phyloP scores from a whole-genome alignment of 192 early-diverging fungal species.

The Backusella psychrophila region DNA sequence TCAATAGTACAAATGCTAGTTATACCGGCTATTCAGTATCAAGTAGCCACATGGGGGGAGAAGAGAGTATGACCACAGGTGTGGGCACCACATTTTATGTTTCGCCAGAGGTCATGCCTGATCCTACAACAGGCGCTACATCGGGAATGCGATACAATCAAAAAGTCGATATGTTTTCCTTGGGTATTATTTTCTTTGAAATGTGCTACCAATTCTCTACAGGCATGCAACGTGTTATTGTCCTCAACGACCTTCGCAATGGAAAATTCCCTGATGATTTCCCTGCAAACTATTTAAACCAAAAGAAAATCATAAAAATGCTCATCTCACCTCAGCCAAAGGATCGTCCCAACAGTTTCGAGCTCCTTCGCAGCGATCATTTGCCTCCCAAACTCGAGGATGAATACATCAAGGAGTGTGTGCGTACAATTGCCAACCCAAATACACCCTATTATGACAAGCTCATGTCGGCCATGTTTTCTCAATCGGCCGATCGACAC shows the following conservation, averaged over 20 bases:
- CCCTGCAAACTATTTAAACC: slow-evolving; percentile 59
- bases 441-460: slow-evolving; percentile 83
- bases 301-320: slow-evolving; percentile 67
- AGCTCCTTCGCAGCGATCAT: slow-evolving; percentile 77
- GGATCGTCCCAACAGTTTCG: slow-evolving; percentile 74
- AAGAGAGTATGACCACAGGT: slow-evolving; percentile 73
- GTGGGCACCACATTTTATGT: slow-evolving; percentile 93
- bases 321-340: slow-evolving; percentile 76
- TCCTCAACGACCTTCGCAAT: slow-evolving; percentile 64
- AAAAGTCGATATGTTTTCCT: slow-evolving; percentile 84
- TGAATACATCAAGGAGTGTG: slow-evolving; percentile 88
- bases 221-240: slow-evolving; percentile 73
- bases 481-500: slow-evolving; percentile 70
- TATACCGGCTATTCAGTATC: slow-evolving; percentile 18
- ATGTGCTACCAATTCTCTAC: slow-evolving; percentile 74
- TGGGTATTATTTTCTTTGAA: slow-evolving; percentile 78
- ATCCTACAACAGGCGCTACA: slow-evolving; percentile 38
- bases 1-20: neutral
- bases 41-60: slow-evolving; percentile 32
- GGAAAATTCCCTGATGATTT: slow-evolving; percentile 79
- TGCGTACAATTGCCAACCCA: slow-evolving; percentile 85
- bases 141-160: slow-evolving; percentile 63
- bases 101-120: slow-evolving; percentile 67
- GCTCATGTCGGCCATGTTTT: slow-evolving; percentile 80
- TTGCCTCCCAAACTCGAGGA: slow-evolving; percentile 86